Base-by-base conservation (phyloP, 106 monocot species). In the Dendrobium officinale region DNA sequence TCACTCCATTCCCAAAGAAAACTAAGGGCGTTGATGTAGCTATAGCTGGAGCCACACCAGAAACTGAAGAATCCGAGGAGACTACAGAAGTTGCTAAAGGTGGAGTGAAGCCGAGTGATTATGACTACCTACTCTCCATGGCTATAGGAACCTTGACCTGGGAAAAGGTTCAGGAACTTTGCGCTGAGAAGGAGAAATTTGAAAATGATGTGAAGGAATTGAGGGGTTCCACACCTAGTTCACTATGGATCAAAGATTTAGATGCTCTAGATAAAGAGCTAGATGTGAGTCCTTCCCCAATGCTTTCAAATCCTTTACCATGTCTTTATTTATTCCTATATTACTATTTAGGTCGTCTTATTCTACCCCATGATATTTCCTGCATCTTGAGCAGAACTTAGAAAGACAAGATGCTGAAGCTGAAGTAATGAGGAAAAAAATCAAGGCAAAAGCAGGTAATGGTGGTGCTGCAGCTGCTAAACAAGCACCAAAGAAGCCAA, bases 51-150 rank as follows among this genome's bases (percentile, higher is more conserved):
- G 88, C 78, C 2, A 48, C 72, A 26, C 88, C 59, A 33, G 88
- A 84, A 67, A 67, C 72, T 8, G 94, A 88, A 44, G 89, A 85
- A 26, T 72, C 88, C 31, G 87, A 86, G 11, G 89, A 81, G 55
- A 42, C 41, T 18, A 82, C 55, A 33, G 85, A 81, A 54, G 82
- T 82, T 17, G 79, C 27, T 42, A 80, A 44, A 45, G 86, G 59
- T 4, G 86, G 77, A 70, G 83, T 83, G 24, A 85, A 47, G 64
- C 75, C 81, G 9, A 88, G 83, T 22, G 90, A 88, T 33, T 98
- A 98, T 55, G 94, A 89, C 24, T 98, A 98, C 72, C 75, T 98
- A 58, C 81, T 98, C 20, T 91, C 94, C 61, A 88, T 98, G 89
- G 55, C 91, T 5, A 95, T 95, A 31, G 94, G 89, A 73, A 86